Evolutionary conservation across 305 asterid genomes (phyloP).

Genomic region (Fraxinus nigra): DNA sequence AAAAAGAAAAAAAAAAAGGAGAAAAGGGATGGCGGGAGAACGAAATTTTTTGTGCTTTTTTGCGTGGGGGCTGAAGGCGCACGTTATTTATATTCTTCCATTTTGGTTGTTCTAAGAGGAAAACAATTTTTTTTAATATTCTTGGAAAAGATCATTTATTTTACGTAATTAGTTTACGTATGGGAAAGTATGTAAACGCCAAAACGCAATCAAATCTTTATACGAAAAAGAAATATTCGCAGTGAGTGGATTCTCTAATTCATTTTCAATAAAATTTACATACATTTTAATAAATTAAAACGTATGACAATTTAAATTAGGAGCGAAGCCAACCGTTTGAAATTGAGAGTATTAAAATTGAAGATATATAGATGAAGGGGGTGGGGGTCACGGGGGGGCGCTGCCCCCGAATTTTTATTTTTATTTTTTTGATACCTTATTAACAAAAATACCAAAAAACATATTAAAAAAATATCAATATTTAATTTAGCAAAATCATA

Average conservation of each 20-base stretch:
- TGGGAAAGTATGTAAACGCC: neutral
- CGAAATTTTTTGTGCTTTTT: neutral
- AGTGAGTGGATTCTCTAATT: neutral
- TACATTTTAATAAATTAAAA: too few species aligned
- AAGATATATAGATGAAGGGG: too few species aligned
- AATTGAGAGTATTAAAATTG: too few species aligned
- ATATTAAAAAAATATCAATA: too few species aligned
- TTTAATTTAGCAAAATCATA: too few species aligned
- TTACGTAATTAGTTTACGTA: neutral
- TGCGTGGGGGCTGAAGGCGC: neutral
- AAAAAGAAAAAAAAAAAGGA: neutral
- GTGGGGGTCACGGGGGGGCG: too few species aligned
- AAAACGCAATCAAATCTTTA: neutral
- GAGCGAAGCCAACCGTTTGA: too few species aligned
- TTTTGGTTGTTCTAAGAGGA: neutral
- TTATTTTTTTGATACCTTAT: too few species aligned
- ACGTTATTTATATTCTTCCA: neutral
- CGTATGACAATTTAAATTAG: too few species aligned
- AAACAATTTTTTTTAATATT: neutral
- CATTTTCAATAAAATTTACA: neutral
- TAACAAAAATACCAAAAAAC: too few species aligned
- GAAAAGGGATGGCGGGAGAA: conserved; percentile 40
- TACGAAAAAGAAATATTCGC: neutral
- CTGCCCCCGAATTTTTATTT: too few species aligned
- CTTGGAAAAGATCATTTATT: neutral